Base-by-base conservation (phyloP, 345 rosid species). In the Pseudoturritis turrita region DNA sequence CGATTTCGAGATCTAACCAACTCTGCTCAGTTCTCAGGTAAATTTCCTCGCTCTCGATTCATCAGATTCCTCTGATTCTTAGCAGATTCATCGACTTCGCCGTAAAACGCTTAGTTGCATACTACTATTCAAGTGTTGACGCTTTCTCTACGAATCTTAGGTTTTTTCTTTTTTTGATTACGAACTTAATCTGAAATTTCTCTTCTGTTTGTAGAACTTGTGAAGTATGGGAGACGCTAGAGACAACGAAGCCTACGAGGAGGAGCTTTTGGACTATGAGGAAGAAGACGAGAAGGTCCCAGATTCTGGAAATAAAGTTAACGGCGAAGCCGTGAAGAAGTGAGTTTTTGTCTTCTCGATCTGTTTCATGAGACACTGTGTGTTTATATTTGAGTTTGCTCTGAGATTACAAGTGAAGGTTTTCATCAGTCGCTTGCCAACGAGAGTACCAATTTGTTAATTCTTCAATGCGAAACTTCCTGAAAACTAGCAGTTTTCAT, bases 251-350 rank as follows among this genome's bases (percentile, higher is more conserved):
- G 87, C 88, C 14, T 95, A 95, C 77, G 98, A 95, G 88, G 99
- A 95, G 72, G 99, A 95, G 94, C 99, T 95, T 58, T 81, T 95
- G 37, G 99, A 95, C 73, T 92, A 95, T 49, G 98, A 95, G 71
- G 99, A 95, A 62, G 99, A 95, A 57, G 99, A 95, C 12, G 96
- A 92, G 78, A 92, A 87, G 68, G 96, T 84, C 57, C 84, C 81
- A 3, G 97, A 95, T 72, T 86, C 97, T 26, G 75, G 83, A 17
- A 75, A 72, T 33, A 92, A 88, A 82, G 88, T 80, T 75, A 95
- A 95, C 66, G 98, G 96, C 58, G 98, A 95, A 77, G 84, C 88
- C 50, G 85, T 82, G 68, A 95, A 88, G 68, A 95, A 92, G 99
- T 95, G 18, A 79, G 98, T 79, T 10, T 5, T 59, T 2, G 2